A percentile compares a stretch with the other conserved stretches of the same genome.
Evolutionary conservation across 106 monocot species (phyloP).

Genomic region (Alisma plantagoaquatica): DNA sequence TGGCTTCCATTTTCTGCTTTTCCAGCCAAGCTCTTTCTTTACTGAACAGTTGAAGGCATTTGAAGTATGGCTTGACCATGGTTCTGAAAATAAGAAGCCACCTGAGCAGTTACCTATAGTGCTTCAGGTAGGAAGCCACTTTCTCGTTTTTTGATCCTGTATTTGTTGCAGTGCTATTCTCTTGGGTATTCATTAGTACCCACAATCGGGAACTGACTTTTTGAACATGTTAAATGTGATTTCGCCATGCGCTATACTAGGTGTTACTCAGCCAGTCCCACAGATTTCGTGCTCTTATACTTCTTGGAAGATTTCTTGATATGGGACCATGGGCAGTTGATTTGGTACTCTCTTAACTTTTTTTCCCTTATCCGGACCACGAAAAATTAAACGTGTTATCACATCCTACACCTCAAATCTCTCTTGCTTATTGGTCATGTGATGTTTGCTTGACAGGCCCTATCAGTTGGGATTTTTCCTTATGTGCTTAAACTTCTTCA

Average conservation of each 20-base stretch:
- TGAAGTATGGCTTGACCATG: constrained; percentile 98
- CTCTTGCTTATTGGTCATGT: too few relatives aligned
- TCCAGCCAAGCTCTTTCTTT: constrained; percentile 93
- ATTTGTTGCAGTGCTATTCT: too few relatives aligned
- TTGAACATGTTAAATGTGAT: too few relatives aligned
- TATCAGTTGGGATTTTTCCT: constrained; percentile 95
- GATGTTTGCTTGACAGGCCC: constrained; percentile 46
- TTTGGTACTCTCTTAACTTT: constrained; percentile 35
- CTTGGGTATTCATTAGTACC: too few relatives aligned
- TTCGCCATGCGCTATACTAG: too few relatives aligned
- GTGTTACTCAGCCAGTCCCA: constrained; percentile 96
- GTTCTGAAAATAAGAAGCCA: constrained; percentile 89
- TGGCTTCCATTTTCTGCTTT: too few relatives aligned
- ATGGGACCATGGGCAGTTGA: constrained; percentile 99
- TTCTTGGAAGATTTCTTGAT: constrained; percentile 97
- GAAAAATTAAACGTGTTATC: too few relatives aligned
- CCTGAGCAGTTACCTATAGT: constrained; percentile 97
- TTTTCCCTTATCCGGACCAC: too few relatives aligned
- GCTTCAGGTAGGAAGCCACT: constrained; percentile 88
- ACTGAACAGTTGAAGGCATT: constrained; percentile 97
- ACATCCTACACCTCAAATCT: too few relatives aligned
- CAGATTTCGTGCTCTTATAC: constrained; percentile 81
- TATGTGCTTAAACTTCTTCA: constrained; percentile 91
- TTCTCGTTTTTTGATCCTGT: too few relatives aligned
- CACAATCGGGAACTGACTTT: too few relatives aligned